Evolutionary conservation across 1,284 basidiomycete species (phyloP), one percentile per base, ranked within the genome.

Genomic region (Puccinia polysora): DNA sequence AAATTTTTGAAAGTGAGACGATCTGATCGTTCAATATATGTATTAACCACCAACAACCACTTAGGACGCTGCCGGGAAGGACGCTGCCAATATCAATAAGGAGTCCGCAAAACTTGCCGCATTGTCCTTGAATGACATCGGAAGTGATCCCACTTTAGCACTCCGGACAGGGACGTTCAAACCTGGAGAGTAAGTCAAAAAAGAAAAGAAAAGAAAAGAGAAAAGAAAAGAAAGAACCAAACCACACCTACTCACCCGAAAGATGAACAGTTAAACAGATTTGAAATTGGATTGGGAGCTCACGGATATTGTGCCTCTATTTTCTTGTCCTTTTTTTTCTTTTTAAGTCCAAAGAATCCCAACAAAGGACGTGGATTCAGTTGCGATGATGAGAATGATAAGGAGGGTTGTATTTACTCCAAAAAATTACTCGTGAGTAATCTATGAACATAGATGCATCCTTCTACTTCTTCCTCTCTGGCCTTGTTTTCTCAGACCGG

Each of bases 61-160:
- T n/a, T n/a, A 70, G 67, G 67, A 70, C 52, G 56, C 56, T 47
- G 67, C 67, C 4, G 59, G 56, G 1, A 8, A 4, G 34, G 56
- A 49, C 5, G 67, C 67, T 12, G 14, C 30, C 4, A 38, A 70
- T n/a, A 38, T 23, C 18, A 70, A 70, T 36, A 60, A 60, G 47
- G 36, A 70, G 32, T 32, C 55, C 20, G 55, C 67, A 25, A 38
- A 60, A 47, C 34, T 50, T 12, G 55, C 58, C 4, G 67, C 67
- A 15, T 20, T 49, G 15, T 50, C 55, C 20, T 52, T 70, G 43
- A 50, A 32, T 14, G 20, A 60, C 8, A 59, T 70, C 18, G 67
- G 47, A 12, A 55, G 20, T 45, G 53, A 58, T 34, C 65, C 65
- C 4, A 28, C 14, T n/a, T 28, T 60, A 30, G 45, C 67, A 8